These are phyloP conservation scores for Nephelium lappaceum DNA, from an alignment of 345 rosid genomes.

Conservation along the genomic window DNA sequence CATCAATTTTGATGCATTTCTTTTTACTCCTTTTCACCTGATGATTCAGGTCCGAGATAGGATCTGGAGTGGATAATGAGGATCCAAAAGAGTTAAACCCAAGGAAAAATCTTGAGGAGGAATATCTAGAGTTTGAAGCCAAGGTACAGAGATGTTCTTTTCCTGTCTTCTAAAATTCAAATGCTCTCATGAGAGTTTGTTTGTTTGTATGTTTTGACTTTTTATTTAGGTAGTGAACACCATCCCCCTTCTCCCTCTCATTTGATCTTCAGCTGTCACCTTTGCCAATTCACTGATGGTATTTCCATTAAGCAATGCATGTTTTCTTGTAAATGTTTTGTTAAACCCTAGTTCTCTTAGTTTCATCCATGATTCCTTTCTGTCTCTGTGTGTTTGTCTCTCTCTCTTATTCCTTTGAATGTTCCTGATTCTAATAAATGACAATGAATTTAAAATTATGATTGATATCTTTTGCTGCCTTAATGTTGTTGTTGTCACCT, in stretches of 20 bases:
- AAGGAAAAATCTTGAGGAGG: slow-evolving; percentile 85
- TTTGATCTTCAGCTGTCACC: neutral
- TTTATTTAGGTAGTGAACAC: neutral
- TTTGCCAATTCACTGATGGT: neutral
- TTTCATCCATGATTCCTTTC: neutral
- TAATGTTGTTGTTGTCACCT: neutral
- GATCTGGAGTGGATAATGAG: slow-evolving; percentile 44
- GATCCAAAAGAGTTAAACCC: slow-evolving; percentile 62
- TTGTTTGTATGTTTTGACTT: neutral
- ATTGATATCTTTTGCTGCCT: neutral
- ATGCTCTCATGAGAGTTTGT: neutral
- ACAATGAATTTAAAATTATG: neutral
- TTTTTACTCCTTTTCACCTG: slow-evolving; percentile 21
- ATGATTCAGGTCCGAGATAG: slow-evolving; percentile 56
- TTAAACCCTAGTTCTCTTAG: neutral
- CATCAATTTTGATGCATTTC: slow-evolving; percentile 21
- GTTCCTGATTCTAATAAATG: neutral
- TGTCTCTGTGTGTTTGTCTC: neutral
- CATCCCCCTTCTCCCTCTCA: neutral
- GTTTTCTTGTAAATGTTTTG: neutral
- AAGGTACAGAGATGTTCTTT: slow-evolving; percentile 51
- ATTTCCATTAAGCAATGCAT: neutral
- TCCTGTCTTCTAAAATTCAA: neutral
- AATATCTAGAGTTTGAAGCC: slow-evolving; percentile 85
- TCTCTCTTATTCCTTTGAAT: neutral